These are phyloP conservation scores for Vitis riparia DNA, from an alignment of 164 flowering plant species.

Conservation along the genomic window DNA sequence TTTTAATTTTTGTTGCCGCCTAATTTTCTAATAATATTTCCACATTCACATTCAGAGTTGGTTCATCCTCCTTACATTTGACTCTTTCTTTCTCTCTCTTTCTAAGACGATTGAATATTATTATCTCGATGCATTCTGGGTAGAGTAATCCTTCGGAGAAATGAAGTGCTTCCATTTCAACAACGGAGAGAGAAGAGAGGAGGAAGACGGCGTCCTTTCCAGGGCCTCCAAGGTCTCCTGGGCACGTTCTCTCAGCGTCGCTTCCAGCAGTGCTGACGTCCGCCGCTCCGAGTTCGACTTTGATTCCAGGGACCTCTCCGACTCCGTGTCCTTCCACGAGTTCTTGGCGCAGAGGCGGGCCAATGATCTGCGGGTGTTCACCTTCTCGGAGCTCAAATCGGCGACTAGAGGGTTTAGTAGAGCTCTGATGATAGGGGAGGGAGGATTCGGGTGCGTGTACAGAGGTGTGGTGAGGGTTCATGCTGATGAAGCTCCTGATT, in stretches of 20 bases:
- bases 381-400: constrained; percentile 66
- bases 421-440: constrained; percentile 74
- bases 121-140: neutral
- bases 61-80: neutral
- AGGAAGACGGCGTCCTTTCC: constrained; percentile 34
- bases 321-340: constrained; percentile 25
- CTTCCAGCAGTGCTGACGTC: constrained; percentile 49
- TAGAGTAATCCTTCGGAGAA: neutral
- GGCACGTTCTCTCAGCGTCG: constrained; percentile 79
- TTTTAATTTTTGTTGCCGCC: neutral
- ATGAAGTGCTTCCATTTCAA: constrained; percentile 95
- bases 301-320: constrained; percentile 29
- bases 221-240: constrained; percentile 63
- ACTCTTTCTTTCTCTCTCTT: constrained; percentile 8
- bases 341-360: constrained; percentile 38
- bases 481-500: constrained; percentile 16
- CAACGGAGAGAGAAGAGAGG: constrained; percentile 53
- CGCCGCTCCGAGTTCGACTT: constrained; percentile 43
- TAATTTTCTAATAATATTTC: neutral
- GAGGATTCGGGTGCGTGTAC: constrained; percentile 91
- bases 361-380: constrained; percentile 64
- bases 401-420: constrained; percentile 87
- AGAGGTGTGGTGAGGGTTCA: constrained; percentile 53
- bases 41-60: neutral
- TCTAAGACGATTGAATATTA: neutral